Evolutionary conservation across 1,284 basidiomycete genomes (phyloP).

Genomic region (Testicularia cyperi): DNA sequence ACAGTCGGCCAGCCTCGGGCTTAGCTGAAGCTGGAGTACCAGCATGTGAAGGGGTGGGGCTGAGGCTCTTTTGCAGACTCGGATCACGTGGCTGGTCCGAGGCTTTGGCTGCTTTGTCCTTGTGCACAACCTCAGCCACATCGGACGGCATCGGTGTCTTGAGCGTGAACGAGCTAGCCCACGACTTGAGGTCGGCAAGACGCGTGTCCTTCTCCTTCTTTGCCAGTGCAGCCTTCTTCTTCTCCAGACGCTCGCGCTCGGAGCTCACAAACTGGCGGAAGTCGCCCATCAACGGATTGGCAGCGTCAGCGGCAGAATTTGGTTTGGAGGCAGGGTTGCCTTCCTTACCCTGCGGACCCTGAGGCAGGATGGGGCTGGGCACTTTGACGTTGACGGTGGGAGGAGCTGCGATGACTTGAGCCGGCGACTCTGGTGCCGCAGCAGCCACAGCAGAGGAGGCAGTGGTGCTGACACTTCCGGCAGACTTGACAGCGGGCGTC

Average conservation of each 20-base stretch:
- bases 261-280: constrained; percentile 56
- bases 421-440: background rate
- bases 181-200: constrained; percentile 86
- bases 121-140: constrained; percentile 70
- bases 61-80: constrained; percentile 46
- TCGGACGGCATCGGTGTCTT: constrained; percentile 92
- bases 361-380: constrained; percentile 30
- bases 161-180: constrained; percentile 91
- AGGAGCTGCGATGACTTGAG: constrained; percentile 1
- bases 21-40: constrained; percentile 8
- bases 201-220: constrained; percentile 92
- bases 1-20: constrained; percentile 15
- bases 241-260: constrained; percentile 64
- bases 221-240: constrained; percentile 83
- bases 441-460: too few relatives aligned
- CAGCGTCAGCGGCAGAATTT: constrained; percentile 20
- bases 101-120: constrained; percentile 40
- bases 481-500: too few relatives aligned
- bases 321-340: constrained; percentile 4
- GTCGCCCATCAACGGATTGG: constrained; percentile 49
- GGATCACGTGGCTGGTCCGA: constrained; percentile 52
- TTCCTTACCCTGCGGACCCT: constrained; percentile 9
- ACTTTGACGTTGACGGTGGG: constrained; percentile 38
- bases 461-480: too few relatives aligned
- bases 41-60: constrained; percentile 37